Base-by-base conservation (phyloP, 1,284 basidiomycete species). In the Ganoderma lingzhi region DNA sequence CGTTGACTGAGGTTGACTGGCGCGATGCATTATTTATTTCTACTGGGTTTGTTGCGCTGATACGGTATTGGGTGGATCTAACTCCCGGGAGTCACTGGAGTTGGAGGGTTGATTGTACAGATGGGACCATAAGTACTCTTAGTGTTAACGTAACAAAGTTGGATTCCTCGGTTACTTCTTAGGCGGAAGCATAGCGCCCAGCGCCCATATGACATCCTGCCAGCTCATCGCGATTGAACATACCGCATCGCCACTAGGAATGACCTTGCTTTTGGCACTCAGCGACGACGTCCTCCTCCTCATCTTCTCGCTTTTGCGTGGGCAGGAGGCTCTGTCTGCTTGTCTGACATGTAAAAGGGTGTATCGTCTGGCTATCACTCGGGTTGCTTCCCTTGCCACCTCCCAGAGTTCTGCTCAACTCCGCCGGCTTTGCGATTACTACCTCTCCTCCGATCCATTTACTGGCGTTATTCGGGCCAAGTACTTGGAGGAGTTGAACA, bases 231-330 rank as follows among this genome's bases (percentile, higher is more conserved):
- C 19, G 17, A 4, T 45, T n/a, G 4, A 37, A 2, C 41, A 12
- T 41, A 41, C 42, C 48, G 30, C 53, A 56, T 35, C 15, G 30
- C 53, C 30, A 35, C 53, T 28, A 56, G 23, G 23, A 42, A 71
- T 72, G 69, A 17, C 63, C 19, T 55, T 70, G 19, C 65, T 69
- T 6, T 62, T 56, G 23, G 23, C 23, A 0, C 60, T 72, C 32
- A 63, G 63, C 19, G 69, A 70, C 63, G 71, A 72, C 48, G 65
- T 68, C 12, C 65, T 70, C 14, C 60, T 67, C 59, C 58, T 64
- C 39, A 59, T 72, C 23, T 63, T 68, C 45, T 44, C 64, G 2
- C 9, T 63, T 39, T 12, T 72, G 1, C 28, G 62, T 3, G 67
- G 65, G 4, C 14, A 14, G 35, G 65, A 72, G 39, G 71, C 71